These are phyloP conservation scores for Nitzschia sp. DNA, from an alignment of 108 stramenopile species.

Conservation along the genomic window DNA sequence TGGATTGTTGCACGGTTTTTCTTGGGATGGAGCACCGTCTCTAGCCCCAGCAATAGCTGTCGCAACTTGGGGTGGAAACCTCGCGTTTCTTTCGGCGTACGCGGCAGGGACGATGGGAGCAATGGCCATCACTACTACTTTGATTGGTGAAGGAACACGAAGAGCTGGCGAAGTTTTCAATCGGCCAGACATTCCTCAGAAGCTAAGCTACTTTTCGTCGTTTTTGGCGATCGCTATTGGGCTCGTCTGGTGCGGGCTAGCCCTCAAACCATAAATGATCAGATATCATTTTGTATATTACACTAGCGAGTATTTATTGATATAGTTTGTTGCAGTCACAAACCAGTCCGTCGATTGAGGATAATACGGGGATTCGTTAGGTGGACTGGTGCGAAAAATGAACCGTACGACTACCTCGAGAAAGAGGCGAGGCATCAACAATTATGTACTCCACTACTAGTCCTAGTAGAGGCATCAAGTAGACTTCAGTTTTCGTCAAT, in stretches of 20 bases:
- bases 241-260: conserved; percentile 80
- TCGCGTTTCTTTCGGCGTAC: conserved; percentile 91
- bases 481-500: no score
- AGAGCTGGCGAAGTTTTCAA: conserved; percentile 74
- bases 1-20: conserved; percentile 94
- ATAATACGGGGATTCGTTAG: no score
- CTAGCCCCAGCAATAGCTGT: conserved; percentile 93
- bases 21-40: conserved; percentile 95
- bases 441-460: no score
- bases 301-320: no score
- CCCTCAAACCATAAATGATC: conserved; percentile 37
- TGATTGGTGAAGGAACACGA: conserved; percentile 88
- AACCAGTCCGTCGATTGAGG: no score
- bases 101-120: conserved; percentile 90
- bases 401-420: no score
- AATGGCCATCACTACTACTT: conserved; percentile 82
- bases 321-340: no score
- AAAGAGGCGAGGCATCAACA: no score
- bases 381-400: no score
- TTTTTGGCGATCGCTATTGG: conserved; percentile 83
- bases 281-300: background rate
- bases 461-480: no score
- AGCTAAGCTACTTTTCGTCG: conserved; percentile 73
- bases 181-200: conserved; percentile 86
- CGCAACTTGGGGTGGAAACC: conserved; percentile 81